Evolutionary conservation across 2,329 filamentous ascomycete species (phyloP).

Genomic region (Sphaerulina musiva): DNA sequence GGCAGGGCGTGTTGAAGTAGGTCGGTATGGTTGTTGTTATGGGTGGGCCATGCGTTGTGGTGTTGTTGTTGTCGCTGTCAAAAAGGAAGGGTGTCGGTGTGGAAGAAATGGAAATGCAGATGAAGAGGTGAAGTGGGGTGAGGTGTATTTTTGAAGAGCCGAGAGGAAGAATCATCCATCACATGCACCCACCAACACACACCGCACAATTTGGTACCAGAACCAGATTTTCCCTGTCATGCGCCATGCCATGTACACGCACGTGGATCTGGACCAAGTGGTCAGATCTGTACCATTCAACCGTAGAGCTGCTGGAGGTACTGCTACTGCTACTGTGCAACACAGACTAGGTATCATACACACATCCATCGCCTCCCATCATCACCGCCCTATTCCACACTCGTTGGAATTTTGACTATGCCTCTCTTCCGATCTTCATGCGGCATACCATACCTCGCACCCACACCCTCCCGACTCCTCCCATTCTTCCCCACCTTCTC

Average conservation of each 20-base stretch:
- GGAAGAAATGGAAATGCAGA: background rate
- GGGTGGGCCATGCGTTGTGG: constrained; percentile 1
- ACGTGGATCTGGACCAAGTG: too few relatives aligned
- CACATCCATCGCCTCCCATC: background rate
- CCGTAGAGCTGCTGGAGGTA: too few relatives aligned
- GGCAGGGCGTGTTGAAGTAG: background rate
- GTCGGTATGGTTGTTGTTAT: background rate
- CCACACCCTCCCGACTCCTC: constrained; percentile 48
- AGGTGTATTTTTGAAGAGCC: background rate
- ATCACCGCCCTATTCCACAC: constrained; percentile 40
- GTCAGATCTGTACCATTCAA: too few relatives aligned
- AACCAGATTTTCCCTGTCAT: too few relatives aligned
- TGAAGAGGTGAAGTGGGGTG: constrained; percentile 7
- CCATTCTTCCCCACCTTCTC: constrained; percentile 52
- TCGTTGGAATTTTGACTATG: constrained; percentile 56
- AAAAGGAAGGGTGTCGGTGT: background rate
- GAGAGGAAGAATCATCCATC: background rate
- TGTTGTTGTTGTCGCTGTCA: background rate
- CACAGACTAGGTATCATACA: too few relatives aligned
- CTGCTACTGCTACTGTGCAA: too few relatives aligned
- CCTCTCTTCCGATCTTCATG: constrained; percentile 58
- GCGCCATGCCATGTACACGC: too few relatives aligned
- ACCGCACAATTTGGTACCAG: background rate
- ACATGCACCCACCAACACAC: constrained; percentile 3
- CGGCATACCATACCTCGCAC: constrained; percentile 56